A percentile compares a stretch with the other conserved stretches of the same genome.
These are phyloP conservation scores for Plantago elongata DNA, from an alignment of 257 asterid genomes.

Conservation along the genomic window DNA sequence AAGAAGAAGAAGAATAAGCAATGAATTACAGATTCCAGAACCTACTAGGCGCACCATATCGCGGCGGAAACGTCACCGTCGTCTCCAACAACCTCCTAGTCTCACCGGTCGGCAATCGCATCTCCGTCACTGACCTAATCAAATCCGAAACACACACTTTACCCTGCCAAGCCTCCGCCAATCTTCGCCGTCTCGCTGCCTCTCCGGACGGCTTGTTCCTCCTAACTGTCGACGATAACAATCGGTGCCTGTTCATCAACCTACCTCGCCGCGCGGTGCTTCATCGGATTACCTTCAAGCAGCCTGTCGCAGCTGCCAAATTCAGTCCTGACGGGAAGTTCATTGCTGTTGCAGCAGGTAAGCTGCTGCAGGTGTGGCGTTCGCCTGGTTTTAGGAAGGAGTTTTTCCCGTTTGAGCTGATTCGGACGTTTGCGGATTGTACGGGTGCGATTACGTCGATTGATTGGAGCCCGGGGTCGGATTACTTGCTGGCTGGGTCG, in stretches of 20 bases:
- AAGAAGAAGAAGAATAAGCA: background rate
- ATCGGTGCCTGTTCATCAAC: conserved; percentile 80
- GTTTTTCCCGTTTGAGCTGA: conserved; percentile 83
- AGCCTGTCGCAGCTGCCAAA: conserved; percentile 54
- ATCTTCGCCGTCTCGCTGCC: conserved; percentile 72
- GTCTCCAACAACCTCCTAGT: conserved; percentile 52
- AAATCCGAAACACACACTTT: conserved; percentile 75
- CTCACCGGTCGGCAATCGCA: conserved; percentile 87
- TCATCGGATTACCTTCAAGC: conserved; percentile 76
- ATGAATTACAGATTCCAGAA: conserved; percentile 87
- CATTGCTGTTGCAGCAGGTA: conserved; percentile 86
- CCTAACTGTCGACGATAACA: conserved; percentile 80
- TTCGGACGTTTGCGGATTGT: conserved; percentile 70
- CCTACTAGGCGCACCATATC: conserved; percentile 93
- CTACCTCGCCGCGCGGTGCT: conserved; percentile 75
- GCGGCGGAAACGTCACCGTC: conserved; percentile 76
- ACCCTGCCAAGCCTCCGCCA: conserved; percentile 82
- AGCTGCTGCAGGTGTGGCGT: conserved; percentile 89
- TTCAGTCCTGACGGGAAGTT: conserved; percentile 78
- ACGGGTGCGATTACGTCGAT: conserved; percentile 60
- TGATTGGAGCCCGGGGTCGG: conserved; percentile 84
- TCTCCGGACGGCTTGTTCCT: conserved; percentile 81
- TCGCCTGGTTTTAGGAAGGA: conserved; percentile 86
- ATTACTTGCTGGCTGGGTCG: conserved; percentile 67
- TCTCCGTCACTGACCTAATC: conserved; percentile 84